Evolutionary conservation across 331 rosid genomes (phyloP).

Genomic region (Spiraea crenata): DNA sequence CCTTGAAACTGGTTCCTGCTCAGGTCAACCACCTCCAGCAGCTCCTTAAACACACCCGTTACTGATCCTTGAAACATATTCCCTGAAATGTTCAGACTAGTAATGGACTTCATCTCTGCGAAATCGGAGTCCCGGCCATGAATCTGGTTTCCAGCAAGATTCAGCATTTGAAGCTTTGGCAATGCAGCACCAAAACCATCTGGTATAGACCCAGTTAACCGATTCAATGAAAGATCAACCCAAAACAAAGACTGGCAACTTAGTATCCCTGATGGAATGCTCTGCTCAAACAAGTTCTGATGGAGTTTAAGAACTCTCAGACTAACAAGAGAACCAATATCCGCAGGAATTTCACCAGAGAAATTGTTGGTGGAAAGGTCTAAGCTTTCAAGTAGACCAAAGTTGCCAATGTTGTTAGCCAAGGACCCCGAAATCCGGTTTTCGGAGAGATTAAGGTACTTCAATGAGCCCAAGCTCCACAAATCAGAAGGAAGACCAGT

Average conservation of each 20-base stretch:
- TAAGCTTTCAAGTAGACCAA: slow-evolving; percentile 61
- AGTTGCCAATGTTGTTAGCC: slow-evolving; percentile 75
- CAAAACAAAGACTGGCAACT: slow-evolving; percentile 60
- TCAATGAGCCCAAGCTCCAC: slow-evolving; percentile 78
- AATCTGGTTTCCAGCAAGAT: slow-evolving; percentile 75
- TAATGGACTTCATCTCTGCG: slow-evolving; percentile 51
- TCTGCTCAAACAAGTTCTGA: slow-evolving; percentile 48
- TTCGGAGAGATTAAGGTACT: slow-evolving; percentile 62
- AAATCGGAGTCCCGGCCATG: slow-evolving; percentile 55
- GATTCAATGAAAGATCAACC: slow-evolving; percentile 70
- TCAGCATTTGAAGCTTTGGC: slow-evolving; percentile 70
- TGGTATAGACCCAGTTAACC: slow-evolving; percentile 72
- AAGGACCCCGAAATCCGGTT: slow-evolving; percentile 75
- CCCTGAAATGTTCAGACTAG: slow-evolving; percentile 71
- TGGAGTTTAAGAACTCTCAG: slow-evolving; percentile 58
- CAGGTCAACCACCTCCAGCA: slow-evolving; percentile 72
- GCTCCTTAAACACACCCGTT: slow-evolving; percentile 54
- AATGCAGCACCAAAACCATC: slow-evolving; percentile 75
- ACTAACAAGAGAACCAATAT: slow-evolving; percentile 56
- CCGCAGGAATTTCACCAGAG: slow-evolving; percentile 71
- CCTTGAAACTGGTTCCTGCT: slow-evolving; percentile 91
- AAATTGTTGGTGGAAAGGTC: slow-evolving; percentile 68
- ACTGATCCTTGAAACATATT: slow-evolving; percentile 76
- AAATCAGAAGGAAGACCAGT: slow-evolving; percentile 74
- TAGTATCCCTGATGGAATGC: slow-evolving; percentile 63